phyloP scores from a whole-genome alignment of 768 basidiomycete species.

The Phallus indusiatus region DNA sequence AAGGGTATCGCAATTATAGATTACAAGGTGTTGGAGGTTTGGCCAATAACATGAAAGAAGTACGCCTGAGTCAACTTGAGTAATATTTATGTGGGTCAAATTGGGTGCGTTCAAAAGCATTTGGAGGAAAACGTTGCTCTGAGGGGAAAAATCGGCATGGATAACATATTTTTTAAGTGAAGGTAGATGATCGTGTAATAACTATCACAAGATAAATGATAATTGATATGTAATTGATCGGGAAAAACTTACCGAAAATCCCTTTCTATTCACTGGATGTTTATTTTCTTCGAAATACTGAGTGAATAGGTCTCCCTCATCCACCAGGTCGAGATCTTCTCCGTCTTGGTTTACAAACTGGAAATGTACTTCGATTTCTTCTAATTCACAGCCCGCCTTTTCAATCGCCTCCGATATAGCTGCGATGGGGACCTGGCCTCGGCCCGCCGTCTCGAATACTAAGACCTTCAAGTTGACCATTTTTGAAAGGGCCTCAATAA shows the following conservation, averaged over 20 bases:
- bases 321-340: neutral
- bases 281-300: neutral
- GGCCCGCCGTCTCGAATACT: neutral
- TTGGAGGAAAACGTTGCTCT: neutral
- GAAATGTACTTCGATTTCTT: neutral
- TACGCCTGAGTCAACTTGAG: too few relatives aligned
- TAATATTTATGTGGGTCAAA: too few relatives aligned
- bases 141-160: too few relatives aligned
- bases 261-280: neutral
- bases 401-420: neutral
- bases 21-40: too few relatives aligned
- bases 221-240: neutral
- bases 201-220: neutral
- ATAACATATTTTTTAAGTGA: neutral
- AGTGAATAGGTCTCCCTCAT: too few relatives aligned
- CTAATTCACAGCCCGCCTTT: neutral
- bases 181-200: neutral
- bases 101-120: neutral
- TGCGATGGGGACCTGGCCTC: neutral
- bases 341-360: neutral
- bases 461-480: neutral
- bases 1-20: neutral
- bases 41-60: too few relatives aligned
- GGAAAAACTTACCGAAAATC: neutral
- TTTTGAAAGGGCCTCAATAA: neutral